A percentile compares a stretch with the other conserved stretches of the same genome.
Evolutionary conservation across 2,329 filamentous ascomycete species (phyloP).

Genomic region (Colletotrichum tabaci): DNA sequence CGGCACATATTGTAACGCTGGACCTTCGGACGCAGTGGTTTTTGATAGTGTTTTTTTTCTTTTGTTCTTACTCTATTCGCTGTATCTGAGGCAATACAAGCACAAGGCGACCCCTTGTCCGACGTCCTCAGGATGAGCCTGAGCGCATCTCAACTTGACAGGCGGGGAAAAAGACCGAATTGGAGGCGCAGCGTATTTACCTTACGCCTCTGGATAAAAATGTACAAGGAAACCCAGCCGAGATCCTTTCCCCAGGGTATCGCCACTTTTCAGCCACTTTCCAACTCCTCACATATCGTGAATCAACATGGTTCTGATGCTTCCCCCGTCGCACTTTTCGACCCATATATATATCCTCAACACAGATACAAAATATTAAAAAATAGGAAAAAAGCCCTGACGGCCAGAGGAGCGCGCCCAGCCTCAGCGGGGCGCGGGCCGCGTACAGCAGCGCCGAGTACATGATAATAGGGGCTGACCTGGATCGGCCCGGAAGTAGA

Average conservation of each 20-base stretch:
- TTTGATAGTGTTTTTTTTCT: constrained; percentile 30
- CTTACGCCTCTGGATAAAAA: constrained; percentile 27
- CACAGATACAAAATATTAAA: constrained; percentile 42
- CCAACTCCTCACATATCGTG: constrained; percentile 37
- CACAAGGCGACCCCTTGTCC: constrained; percentile 28
- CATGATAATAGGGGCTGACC: constrained; percentile 20
- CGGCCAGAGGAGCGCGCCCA: not conserved
- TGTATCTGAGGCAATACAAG: constrained; percentile 35
- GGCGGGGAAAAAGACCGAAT: constrained; percentile 28
- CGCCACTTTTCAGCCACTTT: constrained; percentile 24
- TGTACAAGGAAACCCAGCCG: constrained; percentile 37
- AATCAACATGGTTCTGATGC: constrained; percentile 17
- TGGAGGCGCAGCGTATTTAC: not conserved
- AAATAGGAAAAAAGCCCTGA: constrained; percentile 27
- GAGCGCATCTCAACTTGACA: constrained; percentile 35
- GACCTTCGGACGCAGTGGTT: constrained; percentile 35
- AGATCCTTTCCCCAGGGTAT: constrained; percentile 32
- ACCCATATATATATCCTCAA: constrained; percentile 33
- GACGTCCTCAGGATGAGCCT: constrained; percentile 1
- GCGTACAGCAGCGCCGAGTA: constrained; percentile 10
- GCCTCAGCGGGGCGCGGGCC: not conserved
- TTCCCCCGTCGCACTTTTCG: constrained; percentile 16
- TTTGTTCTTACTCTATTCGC: constrained; percentile 37
- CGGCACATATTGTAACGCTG: constrained; percentile 22
- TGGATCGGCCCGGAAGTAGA: constrained; percentile 18